Evolutionary conservation across 2,329 filamentous ascomycete species (phyloP).

Genomic region (Phoma sp.): DNA sequence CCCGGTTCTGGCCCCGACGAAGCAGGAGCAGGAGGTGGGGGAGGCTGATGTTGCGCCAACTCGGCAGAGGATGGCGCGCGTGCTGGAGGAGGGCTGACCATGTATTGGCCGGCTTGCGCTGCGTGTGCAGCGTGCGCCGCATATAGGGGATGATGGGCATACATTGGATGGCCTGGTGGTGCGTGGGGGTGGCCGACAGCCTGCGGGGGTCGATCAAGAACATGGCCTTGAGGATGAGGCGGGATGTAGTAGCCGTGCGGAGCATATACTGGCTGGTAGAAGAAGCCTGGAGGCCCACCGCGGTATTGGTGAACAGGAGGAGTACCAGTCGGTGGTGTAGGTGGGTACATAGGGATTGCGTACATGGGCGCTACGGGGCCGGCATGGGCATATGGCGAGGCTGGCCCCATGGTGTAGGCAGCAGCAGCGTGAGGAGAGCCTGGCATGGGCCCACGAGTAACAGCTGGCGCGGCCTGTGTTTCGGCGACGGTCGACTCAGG

Average conservation of each 20-base stretch:
- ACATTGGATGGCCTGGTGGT: slow-evolving; percentile 36
- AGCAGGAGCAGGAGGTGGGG: slow-evolving; percentile 26
- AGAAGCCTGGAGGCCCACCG: slow-evolving; percentile 41
- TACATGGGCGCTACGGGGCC: slow-evolving; percentile 50
- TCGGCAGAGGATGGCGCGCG: slow-evolving; percentile 50
- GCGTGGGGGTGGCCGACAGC: slow-evolving; percentile 49
- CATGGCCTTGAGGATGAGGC: slow-evolving; percentile 28
- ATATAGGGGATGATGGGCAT: slow-evolving; percentile 37
- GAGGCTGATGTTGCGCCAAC: slow-evolving; percentile 52
- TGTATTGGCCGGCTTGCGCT: slow-evolving; percentile 43
- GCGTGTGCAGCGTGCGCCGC: slow-evolving; percentile 33
- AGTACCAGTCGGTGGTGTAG: slow-evolving; percentile 49
- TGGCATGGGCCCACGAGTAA: slow-evolving; percentile 75
- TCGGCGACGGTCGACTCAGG: slow-evolving; percentile 94
- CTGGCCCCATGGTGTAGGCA: slow-evolving; percentile 62
- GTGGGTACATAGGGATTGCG: slow-evolving; percentile 49
- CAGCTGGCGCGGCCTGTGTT: slow-evolving; percentile 76
- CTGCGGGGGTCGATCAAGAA: slow-evolving; percentile 47
- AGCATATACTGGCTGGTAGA: slow-evolving; percentile 39
- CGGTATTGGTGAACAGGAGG: slow-evolving; percentile 50
- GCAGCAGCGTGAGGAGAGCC: slow-evolving; percentile 61
- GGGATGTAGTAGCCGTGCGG: slow-evolving; percentile 40
- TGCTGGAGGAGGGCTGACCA: slow-evolving; percentile 47
- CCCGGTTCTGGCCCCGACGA: slow-evolving; percentile 40
- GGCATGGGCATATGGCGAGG: slow-evolving; percentile 54